These are phyloP conservation scores for grape (Vitis vinifera) DNA, from an alignment of 164 flowering plant genomes.

Conservation along the genomic window DNA sequence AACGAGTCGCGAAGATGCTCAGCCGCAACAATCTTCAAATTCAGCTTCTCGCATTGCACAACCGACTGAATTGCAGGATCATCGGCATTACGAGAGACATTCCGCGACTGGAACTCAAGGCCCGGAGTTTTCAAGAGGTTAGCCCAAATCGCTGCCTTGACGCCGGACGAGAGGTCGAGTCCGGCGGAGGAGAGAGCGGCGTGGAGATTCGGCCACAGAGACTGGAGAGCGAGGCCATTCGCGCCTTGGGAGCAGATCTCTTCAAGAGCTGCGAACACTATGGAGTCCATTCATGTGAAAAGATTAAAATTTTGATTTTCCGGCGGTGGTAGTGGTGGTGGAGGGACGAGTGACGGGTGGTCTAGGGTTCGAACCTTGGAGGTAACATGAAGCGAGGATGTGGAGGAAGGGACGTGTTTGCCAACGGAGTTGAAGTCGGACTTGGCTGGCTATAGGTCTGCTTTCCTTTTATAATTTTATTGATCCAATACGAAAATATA, in stretches of 20 bases:
- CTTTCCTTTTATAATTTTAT: too few species aligned
- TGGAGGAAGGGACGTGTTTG: too few species aligned
- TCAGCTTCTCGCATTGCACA: constrained; percentile 49
- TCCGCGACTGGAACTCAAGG: constrained; percentile 36
- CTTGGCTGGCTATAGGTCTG: too few species aligned
- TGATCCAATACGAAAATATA: too few species aligned
- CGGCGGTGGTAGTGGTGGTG: too few species aligned
- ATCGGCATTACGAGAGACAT: background rate
- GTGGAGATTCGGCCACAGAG: constrained; percentile 53
- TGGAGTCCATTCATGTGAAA: constrained; percentile 54
- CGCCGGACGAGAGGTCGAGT: constrained; percentile 42
- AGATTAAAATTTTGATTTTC: too few species aligned
- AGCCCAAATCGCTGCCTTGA: constrained; percentile 51
- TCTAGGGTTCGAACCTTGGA: too few species aligned
- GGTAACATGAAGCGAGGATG: too few species aligned
- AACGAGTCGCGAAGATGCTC: constrained; percentile 65
- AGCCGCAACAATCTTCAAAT: constrained; percentile 50
- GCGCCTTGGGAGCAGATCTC: constrained; percentile 63
- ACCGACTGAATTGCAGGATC: constrained; percentile 33
- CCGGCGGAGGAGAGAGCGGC: constrained; percentile 31
- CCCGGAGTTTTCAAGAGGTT: constrained; percentile 44
- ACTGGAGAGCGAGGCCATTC: constrained; percentile 41
- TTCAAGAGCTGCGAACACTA: constrained; percentile 61
- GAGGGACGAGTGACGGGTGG: too few species aligned
- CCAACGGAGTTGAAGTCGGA: too few species aligned